Conservation (phyloP, 148 eudicot genomes). For the Vaccinium corymbosum region DNA sequence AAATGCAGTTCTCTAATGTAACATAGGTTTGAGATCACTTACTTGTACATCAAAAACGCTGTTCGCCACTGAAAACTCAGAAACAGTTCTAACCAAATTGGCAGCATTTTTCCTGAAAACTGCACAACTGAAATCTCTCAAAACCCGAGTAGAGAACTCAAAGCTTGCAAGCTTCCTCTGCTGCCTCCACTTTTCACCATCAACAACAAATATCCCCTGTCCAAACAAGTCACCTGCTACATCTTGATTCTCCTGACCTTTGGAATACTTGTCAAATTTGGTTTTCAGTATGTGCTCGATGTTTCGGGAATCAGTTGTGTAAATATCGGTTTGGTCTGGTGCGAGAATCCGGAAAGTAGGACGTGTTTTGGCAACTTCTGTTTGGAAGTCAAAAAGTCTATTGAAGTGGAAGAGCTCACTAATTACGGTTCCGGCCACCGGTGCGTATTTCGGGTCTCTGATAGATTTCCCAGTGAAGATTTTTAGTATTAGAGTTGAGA, state of each 20-base stretch:
- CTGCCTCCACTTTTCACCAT: slow-evolving; percentile 61
- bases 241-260: slow-evolving; percentile 39
- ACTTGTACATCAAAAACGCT: slow-evolving; percentile 60
- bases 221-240: slow-evolving; percentile 60
- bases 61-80: slow-evolving; percentile 20
- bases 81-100: slow-evolving; percentile 38
- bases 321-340: slow-evolving; percentile 49
- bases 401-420: slow-evolving; percentile 46
- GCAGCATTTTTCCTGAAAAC: slow-evolving; percentile 57
- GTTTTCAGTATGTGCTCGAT: slow-evolving; percentile 68
- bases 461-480: slow-evolving; percentile 57
- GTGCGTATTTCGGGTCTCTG: slow-evolving; percentile 37
- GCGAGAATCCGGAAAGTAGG: slow-evolving; percentile 58
- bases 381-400: slow-evolving; percentile 47
- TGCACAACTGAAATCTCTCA: slow-evolving; percentile 68
- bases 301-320: slow-evolving; percentile 59
- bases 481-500: slow-evolving; percentile 27
- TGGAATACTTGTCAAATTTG: slow-evolving; percentile 53
- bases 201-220: slow-evolving; percentile 64
- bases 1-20: too few species aligned
- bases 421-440: slow-evolving; percentile 61
- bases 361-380: slow-evolving; percentile 41
- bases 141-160: slow-evolving; percentile 68
- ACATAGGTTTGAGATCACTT: slow-evolving; percentile 12
- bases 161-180: slow-evolving; percentile 73